Evolutionary conservation across 1,284 basidiomycete genomes (phyloP).

Genomic region (Kwoniella shivajii): DNA sequence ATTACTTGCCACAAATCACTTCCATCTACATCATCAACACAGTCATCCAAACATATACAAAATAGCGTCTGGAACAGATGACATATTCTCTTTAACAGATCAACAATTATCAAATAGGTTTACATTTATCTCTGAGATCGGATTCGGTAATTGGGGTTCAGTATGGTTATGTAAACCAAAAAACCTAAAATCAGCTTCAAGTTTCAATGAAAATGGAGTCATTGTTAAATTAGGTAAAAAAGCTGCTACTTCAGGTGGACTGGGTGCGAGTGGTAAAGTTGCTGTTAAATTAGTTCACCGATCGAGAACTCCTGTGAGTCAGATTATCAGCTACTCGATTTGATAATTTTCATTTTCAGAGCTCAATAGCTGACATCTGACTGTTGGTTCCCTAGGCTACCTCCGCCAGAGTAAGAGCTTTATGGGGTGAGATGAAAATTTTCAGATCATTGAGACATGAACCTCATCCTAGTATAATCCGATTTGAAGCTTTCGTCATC

Average conservation of each 20-base stretch:
- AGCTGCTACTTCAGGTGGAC: slow-evolving; percentile 31
- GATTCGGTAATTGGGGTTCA: slow-evolving; percentile 54
- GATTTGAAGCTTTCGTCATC: slow-evolving; percentile 89
- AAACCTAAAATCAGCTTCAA: slow-evolving; percentile 1
- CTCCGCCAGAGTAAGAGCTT: slow-evolving; percentile 78
- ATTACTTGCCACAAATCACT: not conserved
- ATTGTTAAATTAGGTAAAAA: slow-evolving; percentile 27
- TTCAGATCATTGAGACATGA: slow-evolving; percentile 76
- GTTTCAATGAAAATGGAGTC: not conserved
- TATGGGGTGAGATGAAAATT: slow-evolving; percentile 96
- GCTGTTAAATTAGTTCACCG: slow-evolving; percentile 88
- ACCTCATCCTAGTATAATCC: slow-evolving; percentile 84
- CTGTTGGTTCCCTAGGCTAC: slow-evolving; percentile 61
- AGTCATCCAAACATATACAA: not conserved
- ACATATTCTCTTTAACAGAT: slow-evolving; percentile 42
- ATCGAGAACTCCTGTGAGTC: slow-evolving; percentile 62
- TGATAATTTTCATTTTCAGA: not conserved
- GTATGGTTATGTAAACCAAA: slow-evolving; percentile 47
- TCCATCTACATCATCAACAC: not conserved
- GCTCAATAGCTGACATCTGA: not conserved
- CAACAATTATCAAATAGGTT: slow-evolving; percentile 42
- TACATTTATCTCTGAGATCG: slow-evolving; percentile 46
- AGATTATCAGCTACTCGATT: not conserved
- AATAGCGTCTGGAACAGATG: slow-evolving; percentile 12
- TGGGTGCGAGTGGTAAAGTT: slow-evolving; percentile 58